These are phyloP conservation scores for Geranomyces michiganensis DNA, from an alignment of 192 early-diverging fungal species.

Conservation along the genomic window DNA sequence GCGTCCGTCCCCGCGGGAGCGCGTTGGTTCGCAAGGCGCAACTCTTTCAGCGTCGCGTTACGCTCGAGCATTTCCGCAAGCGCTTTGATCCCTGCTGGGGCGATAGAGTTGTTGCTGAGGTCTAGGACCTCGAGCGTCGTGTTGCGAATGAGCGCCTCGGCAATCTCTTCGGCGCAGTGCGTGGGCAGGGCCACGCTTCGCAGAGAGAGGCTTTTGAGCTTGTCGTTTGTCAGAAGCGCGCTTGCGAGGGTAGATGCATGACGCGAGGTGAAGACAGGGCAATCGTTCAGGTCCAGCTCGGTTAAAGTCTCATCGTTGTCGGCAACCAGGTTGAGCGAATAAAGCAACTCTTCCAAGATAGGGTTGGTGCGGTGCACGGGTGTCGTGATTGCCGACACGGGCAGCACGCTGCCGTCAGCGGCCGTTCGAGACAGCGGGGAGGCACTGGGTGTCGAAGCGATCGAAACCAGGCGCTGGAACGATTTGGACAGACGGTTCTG, in stretches of 20 bases:
- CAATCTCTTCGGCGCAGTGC: conserved; percentile 40
- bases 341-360: conserved; percentile 53
- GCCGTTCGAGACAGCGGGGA: conserved; percentile 38
- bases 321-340: conserved; percentile 42
- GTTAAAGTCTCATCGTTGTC: conserved; percentile 45
- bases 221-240: conserved; percentile 43
- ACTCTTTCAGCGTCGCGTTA: conserved; percentile 45
- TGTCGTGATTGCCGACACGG: conserved; percentile 42
- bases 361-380: conserved; percentile 53
- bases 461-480: conserved; percentile 28
- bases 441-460: conserved; percentile 16
- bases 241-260: conserved; percentile 45
- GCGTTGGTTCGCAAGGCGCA: conserved; percentile 48
- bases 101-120: conserved; percentile 49
- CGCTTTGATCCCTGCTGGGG: conserved; percentile 51
- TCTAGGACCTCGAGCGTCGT: conserved; percentile 42
- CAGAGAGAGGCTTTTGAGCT: conserved; percentile 46
- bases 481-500: neutral
- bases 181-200: conserved; percentile 36
- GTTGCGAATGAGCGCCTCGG: conserved; percentile 42
- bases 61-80: conserved; percentile 44
- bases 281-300: conserved; percentile 53
- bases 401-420: conserved; percentile 39
- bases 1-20: conserved; percentile 52
- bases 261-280: conserved; percentile 36